Percentiles rank a stretch among this genome's conserved stretches.
phyloP scores from a whole-genome alignment of 2,329 filamentous ascomycete species.

The Diaporthe caulivora region DNA sequence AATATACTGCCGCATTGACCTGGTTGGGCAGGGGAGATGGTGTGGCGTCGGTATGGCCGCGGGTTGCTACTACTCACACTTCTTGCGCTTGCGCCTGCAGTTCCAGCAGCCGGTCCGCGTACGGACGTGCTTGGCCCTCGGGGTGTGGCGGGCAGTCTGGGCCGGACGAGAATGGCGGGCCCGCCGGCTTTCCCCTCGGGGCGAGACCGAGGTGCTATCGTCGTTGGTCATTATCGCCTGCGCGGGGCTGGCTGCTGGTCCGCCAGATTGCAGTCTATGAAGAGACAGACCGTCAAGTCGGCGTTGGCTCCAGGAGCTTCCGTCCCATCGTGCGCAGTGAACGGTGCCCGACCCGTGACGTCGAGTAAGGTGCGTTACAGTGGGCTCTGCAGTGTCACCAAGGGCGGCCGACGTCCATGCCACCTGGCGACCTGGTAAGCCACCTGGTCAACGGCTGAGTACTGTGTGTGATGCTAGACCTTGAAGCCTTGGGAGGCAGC shows the following conservation, averaged over 20 bases:
- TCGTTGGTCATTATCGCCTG: slow-evolving; percentile 6
- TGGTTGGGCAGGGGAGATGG: neutral
- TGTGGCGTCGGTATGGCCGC: neutral
- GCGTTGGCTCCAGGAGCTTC: slow-evolving; percentile 4
- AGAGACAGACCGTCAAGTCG: slow-evolving; percentile 4
- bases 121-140: slow-evolving; percentile 14
- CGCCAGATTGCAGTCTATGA: neutral
- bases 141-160: slow-evolving; percentile 15
- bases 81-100: slow-evolving; percentile 31
- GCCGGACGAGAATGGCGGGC: slow-evolving; percentile 11
- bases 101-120: slow-evolving; percentile 25
- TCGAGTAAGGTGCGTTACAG: slow-evolving; percentile 2
- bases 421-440: neutral
- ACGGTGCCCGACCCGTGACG: slow-evolving; percentile 13
- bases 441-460: slow-evolving; percentile 15
- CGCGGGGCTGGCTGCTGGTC: neutral
- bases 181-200: neutral
- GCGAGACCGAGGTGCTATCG: slow-evolving; percentile 11
- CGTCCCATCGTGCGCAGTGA: slow-evolving; percentile 13
- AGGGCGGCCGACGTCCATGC: neutral
- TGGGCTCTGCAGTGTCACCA: slow-evolving; percentile 2
- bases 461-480: neutral
- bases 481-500: neutral
- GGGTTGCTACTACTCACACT: slow-evolving; percentile 15
- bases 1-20: neutral